These are phyloP conservation scores for Mucuna pruriens DNA, from an alignment of 306 rosid genomes.

Conservation along the genomic window DNA sequence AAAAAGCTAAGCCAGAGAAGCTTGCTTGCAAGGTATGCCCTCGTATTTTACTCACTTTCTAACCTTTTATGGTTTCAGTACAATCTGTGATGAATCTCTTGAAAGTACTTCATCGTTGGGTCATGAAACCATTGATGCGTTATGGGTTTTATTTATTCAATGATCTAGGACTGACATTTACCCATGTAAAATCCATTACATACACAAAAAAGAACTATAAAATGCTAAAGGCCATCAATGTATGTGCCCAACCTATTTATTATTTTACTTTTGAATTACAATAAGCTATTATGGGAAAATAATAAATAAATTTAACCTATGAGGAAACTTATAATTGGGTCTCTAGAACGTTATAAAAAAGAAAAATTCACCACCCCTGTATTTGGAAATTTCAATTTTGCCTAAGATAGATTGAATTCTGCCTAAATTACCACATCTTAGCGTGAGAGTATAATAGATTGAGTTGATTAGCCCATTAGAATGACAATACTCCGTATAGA, in stretches of 20 bases:
- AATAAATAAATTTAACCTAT: no score
- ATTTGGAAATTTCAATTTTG: neutral
- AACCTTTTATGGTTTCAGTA: neutral
- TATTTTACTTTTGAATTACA: neutral
- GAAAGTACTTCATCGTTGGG: neutral
- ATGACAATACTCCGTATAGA: no score
- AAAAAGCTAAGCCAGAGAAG: conserved; percentile 82
- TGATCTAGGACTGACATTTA: neutral
- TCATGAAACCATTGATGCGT: conserved; percentile 13
- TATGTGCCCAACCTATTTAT: neutral
- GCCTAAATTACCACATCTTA: neutral
- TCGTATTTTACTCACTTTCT: neutral
- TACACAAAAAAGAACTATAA: neutral
- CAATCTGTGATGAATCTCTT: neutral
- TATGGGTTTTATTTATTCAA: conserved; percentile 10
- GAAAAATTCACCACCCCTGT: no score
- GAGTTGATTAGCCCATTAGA: neutral
- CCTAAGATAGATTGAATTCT: neutral
- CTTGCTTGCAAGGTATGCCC: conserved; percentile 75
- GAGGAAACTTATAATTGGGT: neutral
- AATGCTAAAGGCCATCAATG: neutral
- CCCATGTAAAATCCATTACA: neutral
- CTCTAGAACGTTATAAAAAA: neutral
- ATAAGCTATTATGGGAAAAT: neutral
- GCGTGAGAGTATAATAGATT: neutral